Conservation (phyloP, 495 filamentous ascomycete genomes). For the Usnea hakonensis region DNA sequence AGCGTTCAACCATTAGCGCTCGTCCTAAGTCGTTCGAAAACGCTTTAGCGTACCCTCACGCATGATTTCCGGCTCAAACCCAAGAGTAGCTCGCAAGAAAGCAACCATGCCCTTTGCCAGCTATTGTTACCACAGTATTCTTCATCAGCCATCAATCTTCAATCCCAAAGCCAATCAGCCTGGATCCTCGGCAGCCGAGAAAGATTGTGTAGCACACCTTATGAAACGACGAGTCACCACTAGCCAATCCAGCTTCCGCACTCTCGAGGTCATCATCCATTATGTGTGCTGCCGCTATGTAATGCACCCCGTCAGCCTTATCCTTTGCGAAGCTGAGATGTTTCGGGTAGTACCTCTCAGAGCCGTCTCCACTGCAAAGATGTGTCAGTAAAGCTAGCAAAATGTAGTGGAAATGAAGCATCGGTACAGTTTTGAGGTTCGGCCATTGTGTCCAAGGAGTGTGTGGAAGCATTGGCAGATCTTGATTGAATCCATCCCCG, state of each 20-base stretch:
- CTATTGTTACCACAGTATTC: conserved; percentile 29
- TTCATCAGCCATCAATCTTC: conserved; percentile 22
- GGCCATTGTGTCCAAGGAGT: conserved; percentile 50
- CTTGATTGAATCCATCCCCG: conserved; percentile 52
- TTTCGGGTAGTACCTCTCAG: conserved; percentile 38
- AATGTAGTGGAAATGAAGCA: conserved; percentile 17
- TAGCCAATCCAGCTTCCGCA: conserved; percentile 66
- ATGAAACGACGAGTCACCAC: conserved; percentile 82
- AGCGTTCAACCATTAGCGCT: neutral
- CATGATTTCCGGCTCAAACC: conserved; percentile 95
- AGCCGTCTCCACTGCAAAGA: conserved; percentile 51
- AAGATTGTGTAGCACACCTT: conserved; percentile 41
- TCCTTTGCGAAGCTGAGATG: conserved; percentile 24
- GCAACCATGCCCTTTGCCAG: conserved; percentile 72
- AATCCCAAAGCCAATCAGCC: conserved; percentile 18
- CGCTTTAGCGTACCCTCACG: conserved; percentile 49
- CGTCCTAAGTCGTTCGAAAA: conserved; percentile 7
- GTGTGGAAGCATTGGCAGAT: conserved; percentile 45
- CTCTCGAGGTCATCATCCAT: conserved; percentile 91
- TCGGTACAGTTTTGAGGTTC: conserved; percentile 53
- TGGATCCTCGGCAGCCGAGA: conserved; percentile 2
- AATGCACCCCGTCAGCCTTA: conserved; percentile 15
- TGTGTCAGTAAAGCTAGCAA: conserved; percentile 6
- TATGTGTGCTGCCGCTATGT: conserved; percentile 52
- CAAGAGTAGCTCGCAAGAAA: conserved; percentile 80